Evolutionary conservation across 208 protist species (phyloP).

Genomic region (Zelonia costaricensis): DNA sequence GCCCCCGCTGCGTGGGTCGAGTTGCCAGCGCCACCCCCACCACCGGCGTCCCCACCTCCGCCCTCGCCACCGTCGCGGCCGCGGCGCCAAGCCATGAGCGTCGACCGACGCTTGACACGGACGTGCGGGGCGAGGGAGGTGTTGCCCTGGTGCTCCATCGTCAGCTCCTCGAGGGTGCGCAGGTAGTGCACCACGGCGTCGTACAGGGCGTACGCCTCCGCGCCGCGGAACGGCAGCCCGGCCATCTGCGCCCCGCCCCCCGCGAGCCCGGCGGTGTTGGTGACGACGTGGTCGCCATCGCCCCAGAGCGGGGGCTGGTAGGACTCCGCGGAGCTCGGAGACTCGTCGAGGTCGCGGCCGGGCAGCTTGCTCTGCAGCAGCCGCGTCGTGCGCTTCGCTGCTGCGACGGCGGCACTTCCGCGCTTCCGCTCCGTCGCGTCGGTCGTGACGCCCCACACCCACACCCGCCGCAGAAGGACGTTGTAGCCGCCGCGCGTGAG

Average conservation of each 20-base stretch:
- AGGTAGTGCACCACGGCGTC: constrained; percentile 63
- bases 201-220: constrained; percentile 59
- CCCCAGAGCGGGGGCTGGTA: neutral
- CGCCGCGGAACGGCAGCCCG: constrained; percentile 33
- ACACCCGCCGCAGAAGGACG: constrained; percentile 56
- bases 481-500: constrained; percentile 34
- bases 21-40: neutral
- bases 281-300: constrained; percentile 1
- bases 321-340: neutral
- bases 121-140: constrained; percentile 4
- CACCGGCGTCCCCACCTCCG: neutral
- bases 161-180: constrained; percentile 26
- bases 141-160: constrained; percentile 24
- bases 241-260: neutral
- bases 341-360: constrained; percentile 6
- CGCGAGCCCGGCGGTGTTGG: constrained; percentile 8
- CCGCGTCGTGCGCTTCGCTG: constrained; percentile 9
- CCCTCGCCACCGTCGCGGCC: constrained; percentile 5
- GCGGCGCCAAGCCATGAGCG: constrained; percentile 21
- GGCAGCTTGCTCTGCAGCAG: constrained; percentile 6
- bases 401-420: neutral
- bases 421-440: constrained; percentile 8
- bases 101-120: constrained; percentile 16
- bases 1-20: neutral
- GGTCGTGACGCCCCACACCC: constrained; percentile 48